Percentiles rank a stretch among this genome's conserved stretches.
Conservation (phyloP, 257 asterid species). For the Ligustrum vulgare region DNA sequence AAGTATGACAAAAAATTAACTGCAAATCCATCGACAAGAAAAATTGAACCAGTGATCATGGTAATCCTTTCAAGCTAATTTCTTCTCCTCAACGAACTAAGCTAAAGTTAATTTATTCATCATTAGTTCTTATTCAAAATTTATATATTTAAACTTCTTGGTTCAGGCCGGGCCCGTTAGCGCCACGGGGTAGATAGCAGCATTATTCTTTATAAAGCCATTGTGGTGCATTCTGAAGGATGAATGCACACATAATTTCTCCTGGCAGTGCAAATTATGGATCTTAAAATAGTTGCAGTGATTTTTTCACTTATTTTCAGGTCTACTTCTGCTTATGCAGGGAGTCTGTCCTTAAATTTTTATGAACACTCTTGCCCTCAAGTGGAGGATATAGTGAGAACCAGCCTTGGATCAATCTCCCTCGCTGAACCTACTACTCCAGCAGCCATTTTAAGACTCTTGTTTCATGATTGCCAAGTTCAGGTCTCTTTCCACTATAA, state of each 20-base stretch:
- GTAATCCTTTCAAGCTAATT: no score
- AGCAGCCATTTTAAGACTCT: conserved; percentile 50
- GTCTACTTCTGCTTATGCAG: conserved; percentile 16
- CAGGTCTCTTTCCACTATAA: conserved; percentile 34
- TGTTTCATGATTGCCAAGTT: conserved; percentile 72
- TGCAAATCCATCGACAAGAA: no score
- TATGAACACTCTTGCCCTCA: conserved; percentile 46
- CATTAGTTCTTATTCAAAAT: no score
- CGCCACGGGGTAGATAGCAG: no score
- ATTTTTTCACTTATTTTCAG: not conserved
- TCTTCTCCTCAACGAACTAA: no score
- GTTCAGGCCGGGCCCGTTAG: no score
- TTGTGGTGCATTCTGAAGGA: not conserved
- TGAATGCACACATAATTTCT: not conserved
- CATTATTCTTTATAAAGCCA: not conserved
- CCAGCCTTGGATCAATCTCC: conserved; percentile 27
- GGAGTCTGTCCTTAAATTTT: conserved; percentile 25
- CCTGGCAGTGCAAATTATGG: conserved; percentile 14
- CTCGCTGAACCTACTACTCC: conserved; percentile 47
- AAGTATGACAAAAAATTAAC: no score
- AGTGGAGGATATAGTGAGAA: conserved; percentile 39
- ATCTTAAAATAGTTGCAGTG: not conserved
- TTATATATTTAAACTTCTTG: no score
- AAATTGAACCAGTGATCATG: no score
- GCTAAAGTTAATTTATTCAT: no score